phyloP scores from a whole-genome alignment of 257 asterid species.

The Fraxinus cuspidata region DNA sequence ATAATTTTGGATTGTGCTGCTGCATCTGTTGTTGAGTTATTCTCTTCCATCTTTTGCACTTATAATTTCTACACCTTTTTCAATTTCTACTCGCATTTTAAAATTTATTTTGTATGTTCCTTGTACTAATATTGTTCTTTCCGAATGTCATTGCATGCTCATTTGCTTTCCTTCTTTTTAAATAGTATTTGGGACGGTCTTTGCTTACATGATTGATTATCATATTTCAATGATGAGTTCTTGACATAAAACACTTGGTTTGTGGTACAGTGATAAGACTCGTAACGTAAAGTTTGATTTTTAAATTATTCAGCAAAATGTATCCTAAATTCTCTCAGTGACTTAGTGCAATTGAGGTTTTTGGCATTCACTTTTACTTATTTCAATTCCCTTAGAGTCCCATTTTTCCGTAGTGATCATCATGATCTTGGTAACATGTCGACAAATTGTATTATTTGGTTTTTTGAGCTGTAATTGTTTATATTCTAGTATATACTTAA shows the following conservation, averaged over 20 bases:
- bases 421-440: not conserved
- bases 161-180: not conserved
- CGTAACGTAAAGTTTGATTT: not conserved
- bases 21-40: not conserved
- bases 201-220: not conserved
- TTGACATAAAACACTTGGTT: conserved; percentile 6
- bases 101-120: not conserved
- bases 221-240: not conserved
- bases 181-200: not conserved
- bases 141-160: not conserved
- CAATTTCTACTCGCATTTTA: not conserved
- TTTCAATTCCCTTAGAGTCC: not conserved
- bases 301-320: not conserved
- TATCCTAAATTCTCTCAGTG: not conserved
- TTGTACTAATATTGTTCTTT: not conserved
- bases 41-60: not conserved
- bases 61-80: not conserved
- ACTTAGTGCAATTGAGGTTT: not conserved
- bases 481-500: not conserved
- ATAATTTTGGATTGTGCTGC: not conserved
- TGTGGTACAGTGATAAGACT: not conserved
- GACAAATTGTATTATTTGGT: not conserved
- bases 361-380: not conserved
- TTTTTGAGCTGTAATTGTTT: conserved; percentile 8
- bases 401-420: not conserved